phyloP scores from a whole-genome alignment of 352 stramenopile genomes.

The Phytophthora agathidicida region DNA sequence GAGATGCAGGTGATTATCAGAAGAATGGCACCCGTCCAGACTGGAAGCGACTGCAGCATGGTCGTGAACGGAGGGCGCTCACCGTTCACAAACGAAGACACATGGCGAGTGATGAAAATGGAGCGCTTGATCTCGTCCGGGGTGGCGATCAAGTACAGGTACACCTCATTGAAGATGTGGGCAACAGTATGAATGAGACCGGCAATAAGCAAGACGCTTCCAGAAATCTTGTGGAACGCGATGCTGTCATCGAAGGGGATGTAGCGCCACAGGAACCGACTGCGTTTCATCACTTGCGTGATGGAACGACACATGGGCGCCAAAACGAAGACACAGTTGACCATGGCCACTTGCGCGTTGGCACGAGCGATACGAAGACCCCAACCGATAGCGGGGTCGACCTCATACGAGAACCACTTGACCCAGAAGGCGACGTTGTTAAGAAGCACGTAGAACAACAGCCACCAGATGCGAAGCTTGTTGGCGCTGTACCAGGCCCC shows the following conservation, averaged over 20 bases:
- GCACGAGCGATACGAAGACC: constrained; percentile 72
- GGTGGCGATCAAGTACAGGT: constrained; percentile 71
- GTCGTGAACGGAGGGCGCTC: constrained; percentile 62
- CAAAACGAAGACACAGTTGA: constrained; percentile 81
- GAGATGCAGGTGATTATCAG: constrained; percentile 69
- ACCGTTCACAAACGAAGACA: constrained; percentile 53
- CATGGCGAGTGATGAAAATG: constrained; percentile 63
- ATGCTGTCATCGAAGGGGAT: constrained; percentile 86
- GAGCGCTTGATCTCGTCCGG: constrained; percentile 61
- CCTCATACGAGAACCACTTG: constrained; percentile 77
- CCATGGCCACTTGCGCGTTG: constrained; percentile 77
- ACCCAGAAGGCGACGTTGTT: constrained; percentile 78
- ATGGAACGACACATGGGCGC: constrained; percentile 84
- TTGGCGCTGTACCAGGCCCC: constrained; percentile 73
- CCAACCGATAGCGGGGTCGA: constrained; percentile 79
- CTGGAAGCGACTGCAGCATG: constrained; percentile 72
- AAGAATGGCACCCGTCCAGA: constrained; percentile 78
- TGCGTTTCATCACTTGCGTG: constrained; percentile 74
- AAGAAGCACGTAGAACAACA: constrained; percentile 68
- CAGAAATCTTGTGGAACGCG: constrained; percentile 79
- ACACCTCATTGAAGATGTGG: constrained; percentile 75
- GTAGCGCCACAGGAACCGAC: constrained; percentile 64
- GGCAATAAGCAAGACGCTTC: constrained; percentile 59
- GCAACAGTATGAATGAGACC: constrained; percentile 68
- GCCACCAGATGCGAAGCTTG: constrained; percentile 81